Percentiles rank a stretch among this genome's conserved stretches.
Evolutionary conservation across 495 filamentous ascomycete genomes (phyloP).

Genomic region (Hyphodiscus hymeniophilus): DNA sequence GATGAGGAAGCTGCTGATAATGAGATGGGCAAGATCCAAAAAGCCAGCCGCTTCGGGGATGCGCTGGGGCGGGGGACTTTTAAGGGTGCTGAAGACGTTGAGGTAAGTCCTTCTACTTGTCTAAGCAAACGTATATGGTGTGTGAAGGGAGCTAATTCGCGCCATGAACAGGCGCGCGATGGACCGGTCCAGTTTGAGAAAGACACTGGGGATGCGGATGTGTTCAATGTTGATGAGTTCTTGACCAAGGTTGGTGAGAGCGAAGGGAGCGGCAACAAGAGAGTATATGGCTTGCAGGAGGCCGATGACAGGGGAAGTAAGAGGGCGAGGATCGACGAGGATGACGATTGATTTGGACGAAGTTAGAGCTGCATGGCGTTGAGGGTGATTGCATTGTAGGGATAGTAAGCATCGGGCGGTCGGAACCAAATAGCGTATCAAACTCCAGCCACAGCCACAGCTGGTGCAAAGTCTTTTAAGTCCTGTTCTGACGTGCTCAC

Average conservation of each 20-base stretch:
- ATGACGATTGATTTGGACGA: slow-evolving; percentile 35
- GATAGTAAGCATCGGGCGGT: too few relatives aligned
- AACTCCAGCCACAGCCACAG: too few relatives aligned
- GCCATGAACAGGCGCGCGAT: slow-evolving; percentile 51
- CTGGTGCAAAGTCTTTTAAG: too few relatives aligned
- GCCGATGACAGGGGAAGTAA: slow-evolving; percentile 55
- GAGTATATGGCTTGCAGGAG: slow-evolving; percentile 76
- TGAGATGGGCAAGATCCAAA: slow-evolving; percentile 82
- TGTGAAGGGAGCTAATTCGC: slow-evolving; percentile 20
- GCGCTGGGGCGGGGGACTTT: slow-evolving; percentile 86
- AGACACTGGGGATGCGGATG: slow-evolving; percentile 69
- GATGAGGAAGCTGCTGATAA: slow-evolving; percentile 72
- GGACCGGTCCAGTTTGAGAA: slow-evolving; percentile 99
- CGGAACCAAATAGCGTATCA: too few relatives aligned
- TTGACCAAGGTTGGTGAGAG: slow-evolving; percentile 66
- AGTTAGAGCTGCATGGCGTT: too few relatives aligned
- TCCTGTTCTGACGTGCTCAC: too few relatives aligned
- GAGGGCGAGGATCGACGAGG: slow-evolving; percentile 72
- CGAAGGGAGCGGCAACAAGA: slow-evolving; percentile 51
- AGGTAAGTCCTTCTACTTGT: slow-evolving; percentile 44
- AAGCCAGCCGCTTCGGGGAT: slow-evolving; percentile 67
- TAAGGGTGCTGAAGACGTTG: slow-evolving; percentile 79
- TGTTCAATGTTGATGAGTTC: slow-evolving; percentile 90
- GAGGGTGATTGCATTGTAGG: too few relatives aligned
- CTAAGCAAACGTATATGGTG: background rate